Conservation (phyloP, 2,329 filamentous ascomycete genomes). For the Fusarium illudens region DNA sequence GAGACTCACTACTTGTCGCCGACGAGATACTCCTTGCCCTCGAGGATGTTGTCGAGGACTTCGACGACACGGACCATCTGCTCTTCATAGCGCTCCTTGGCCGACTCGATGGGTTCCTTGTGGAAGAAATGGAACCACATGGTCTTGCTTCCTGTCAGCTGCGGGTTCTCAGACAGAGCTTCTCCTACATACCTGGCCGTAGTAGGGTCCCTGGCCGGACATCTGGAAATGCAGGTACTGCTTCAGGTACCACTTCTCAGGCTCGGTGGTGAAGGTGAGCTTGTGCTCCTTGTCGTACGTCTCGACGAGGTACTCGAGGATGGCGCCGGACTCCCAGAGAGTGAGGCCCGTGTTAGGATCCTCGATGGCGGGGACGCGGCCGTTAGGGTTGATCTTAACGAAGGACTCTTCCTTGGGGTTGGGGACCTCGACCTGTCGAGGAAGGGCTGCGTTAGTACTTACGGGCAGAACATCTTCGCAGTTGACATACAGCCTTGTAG, state of each 20-base stretch:
- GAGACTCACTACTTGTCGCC: slow-evolving; percentile 45
- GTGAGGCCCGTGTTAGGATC: slow-evolving; percentile 48
- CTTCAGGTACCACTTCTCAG: slow-evolving; percentile 17
- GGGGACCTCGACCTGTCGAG: slow-evolving; percentile 26
- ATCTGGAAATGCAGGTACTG: slow-evolving; percentile 51
- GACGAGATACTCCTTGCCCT: slow-evolving; percentile 48
- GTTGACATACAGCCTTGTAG: slow-evolving; percentile 42
- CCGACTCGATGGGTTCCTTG: slow-evolving; percentile 41
- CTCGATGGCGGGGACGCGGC: slow-evolving; percentile 44
- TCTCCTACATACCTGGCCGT: slow-evolving; percentile 32
- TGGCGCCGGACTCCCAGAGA: slow-evolving; percentile 45
- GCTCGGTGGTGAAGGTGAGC: slow-evolving; percentile 28
- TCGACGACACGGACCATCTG: slow-evolving; percentile 43
- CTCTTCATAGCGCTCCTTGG: slow-evolving; percentile 45
- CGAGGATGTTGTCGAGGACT: slow-evolving; percentile 46
- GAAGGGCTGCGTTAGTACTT: neutral
- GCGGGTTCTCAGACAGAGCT: neutral
- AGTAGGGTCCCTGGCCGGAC: slow-evolving; percentile 52
- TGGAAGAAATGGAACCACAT: slow-evolving; percentile 41
- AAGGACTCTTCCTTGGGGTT: slow-evolving; percentile 41
- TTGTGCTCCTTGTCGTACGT: slow-evolving; percentile 42
- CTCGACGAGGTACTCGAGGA: slow-evolving; percentile 40
- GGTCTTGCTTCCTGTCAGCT: slow-evolving; percentile 13
- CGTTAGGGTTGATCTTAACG: slow-evolving; percentile 46
- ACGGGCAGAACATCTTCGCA: neutral